These are phyloP conservation scores for Nakataea oryzae DNA, from an alignment of 2,329 filamentous ascomycete genomes.

Conservation along the genomic window DNA sequence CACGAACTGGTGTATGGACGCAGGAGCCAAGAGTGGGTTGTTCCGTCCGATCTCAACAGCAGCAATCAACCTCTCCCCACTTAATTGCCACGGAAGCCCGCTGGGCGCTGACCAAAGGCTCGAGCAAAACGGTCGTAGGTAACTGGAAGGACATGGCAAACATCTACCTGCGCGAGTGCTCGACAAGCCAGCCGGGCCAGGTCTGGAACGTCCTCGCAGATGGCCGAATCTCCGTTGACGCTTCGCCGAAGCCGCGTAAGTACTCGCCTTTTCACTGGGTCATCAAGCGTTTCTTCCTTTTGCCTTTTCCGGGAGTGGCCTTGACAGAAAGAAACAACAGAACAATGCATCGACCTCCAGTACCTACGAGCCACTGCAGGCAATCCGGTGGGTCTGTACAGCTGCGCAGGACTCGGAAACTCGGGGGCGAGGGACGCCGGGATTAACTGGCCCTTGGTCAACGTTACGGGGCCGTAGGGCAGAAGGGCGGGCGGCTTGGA, in stretches of 20 bases:
- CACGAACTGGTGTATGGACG: constrained; percentile 28
- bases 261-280: background rate
- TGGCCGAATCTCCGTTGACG: constrained; percentile 24
- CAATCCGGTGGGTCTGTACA: constrained; percentile 28
- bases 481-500: too few species aligned
- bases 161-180: constrained; percentile 22
- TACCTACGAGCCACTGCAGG: constrained; percentile 28
- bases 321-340: constrained; percentile 10
- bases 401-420: constrained; percentile 26
- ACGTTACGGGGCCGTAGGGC: background rate
- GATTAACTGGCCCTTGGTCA: constrained; percentile 26
- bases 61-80: background rate
- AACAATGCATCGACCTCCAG: constrained; percentile 28
- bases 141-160: constrained; percentile 30
- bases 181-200: constrained; percentile 20
- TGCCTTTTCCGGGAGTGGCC: background rate
- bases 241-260: constrained; percentile 22
- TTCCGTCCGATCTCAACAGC: background rate
- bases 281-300: background rate
- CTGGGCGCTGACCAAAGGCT: background rate
- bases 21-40: constrained; percentile 18
- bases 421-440: constrained; percentile 27
- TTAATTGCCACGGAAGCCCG: background rate
- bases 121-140: constrained; percentile 10
- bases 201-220: constrained; percentile 26